Evolutionary conservation across 768 basidiomycete species (phyloP), one percentile per base, ranked within the genome.

Genomic region (Lactarius psammicola): DNA sequence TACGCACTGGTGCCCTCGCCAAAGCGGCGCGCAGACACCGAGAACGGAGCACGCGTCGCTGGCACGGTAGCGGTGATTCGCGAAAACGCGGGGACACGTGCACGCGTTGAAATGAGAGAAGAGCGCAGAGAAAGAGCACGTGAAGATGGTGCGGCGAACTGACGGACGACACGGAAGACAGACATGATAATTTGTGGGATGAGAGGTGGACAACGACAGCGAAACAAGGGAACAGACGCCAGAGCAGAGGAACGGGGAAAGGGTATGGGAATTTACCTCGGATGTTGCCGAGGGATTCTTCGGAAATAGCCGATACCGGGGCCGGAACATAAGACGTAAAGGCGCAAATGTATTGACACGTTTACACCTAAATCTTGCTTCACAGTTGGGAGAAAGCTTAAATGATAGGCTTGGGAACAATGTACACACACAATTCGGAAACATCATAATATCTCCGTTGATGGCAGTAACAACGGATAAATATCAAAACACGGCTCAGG

Each of bases 81-180:
- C 69, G 70, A 64, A 68, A 69, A 65, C 34, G 72, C 68, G 44
- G 70, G 71, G 10, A 72, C 71, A n/a, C 73, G 71, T 30, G 69
- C 63, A 72, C 65, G 71, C 33, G 66, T 65, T 66, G 73, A 36
- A 69, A 42, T 20, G 59, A 71, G 55, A n/a, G 64, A 63, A 7
- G 70, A 46, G 54, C 75, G 75, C 13, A 71, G 64, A 13, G 74
- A 71, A 54, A 76, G 62, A 3, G 78, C 65, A 68, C 83, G 77
- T 68, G 79, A 76, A 10, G 84, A 81, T 11, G 78, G 72, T 55
- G 80, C 75, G 36, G 84, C 73, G 40, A 85, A 74, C 67, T 85
- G 84, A 72, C 87, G 85, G 65, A 89, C 80, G 69, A 80, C 77
- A 75, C 87, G 86, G 58, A 86, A 68, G 61, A 84, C 80, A 76